phyloP scores from a whole-genome alignment of 2,329 filamentous ascomycete species.

The Fusarium subglutinans region DNA sequence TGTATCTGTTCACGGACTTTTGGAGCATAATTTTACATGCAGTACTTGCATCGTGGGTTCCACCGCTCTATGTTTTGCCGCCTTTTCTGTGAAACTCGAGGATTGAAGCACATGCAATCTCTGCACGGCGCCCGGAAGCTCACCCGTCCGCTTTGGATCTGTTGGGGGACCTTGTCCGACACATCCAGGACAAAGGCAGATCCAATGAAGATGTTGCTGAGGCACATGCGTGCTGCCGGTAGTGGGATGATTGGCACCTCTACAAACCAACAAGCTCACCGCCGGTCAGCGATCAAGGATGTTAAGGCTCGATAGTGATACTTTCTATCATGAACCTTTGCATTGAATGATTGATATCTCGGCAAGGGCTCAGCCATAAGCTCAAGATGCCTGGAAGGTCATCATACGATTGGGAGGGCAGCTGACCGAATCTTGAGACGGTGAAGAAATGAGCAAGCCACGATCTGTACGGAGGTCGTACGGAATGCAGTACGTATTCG shows the following conservation, averaged over 20 bases:
- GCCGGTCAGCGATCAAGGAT: slow-evolving; percentile 32
- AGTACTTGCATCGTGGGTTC: slow-evolving; percentile 26
- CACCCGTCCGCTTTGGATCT: slow-evolving; percentile 8
- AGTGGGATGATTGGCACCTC: slow-evolving; percentile 36
- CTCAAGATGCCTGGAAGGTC: slow-evolving; percentile 12
- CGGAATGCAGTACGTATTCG: slow-evolving; percentile 32
- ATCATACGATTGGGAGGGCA: slow-evolving; percentile 38
- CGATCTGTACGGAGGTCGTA: slow-evolving; percentile 30
- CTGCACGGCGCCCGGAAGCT: slow-evolving; percentile 28
- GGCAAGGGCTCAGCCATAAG: slow-evolving; percentile 8
- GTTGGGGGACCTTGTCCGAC: slow-evolving; percentile 18
- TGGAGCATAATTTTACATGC: too few relatives aligned
- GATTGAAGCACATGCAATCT: slow-evolving; percentile 6
- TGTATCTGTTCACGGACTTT: too few relatives aligned
- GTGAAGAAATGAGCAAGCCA: slow-evolving; percentile 39
- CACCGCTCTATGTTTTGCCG: slow-evolving; percentile 26
- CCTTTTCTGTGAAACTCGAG: slow-evolving; percentile 11
- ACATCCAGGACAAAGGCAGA: slow-evolving; percentile 5
- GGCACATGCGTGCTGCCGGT: slow-evolving; percentile 24
- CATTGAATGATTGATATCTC: slow-evolving; percentile 7
- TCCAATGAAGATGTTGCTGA: slow-evolving; percentile 27
- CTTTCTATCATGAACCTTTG: neutral
- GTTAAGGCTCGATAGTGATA: slow-evolving; percentile 3
- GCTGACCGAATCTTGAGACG: slow-evolving; percentile 39
- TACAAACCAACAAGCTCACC: slow-evolving; percentile 31